Base-by-base conservation (phyloP, 1,284 basidiomycete species). In the Ustilago curta region DNA sequence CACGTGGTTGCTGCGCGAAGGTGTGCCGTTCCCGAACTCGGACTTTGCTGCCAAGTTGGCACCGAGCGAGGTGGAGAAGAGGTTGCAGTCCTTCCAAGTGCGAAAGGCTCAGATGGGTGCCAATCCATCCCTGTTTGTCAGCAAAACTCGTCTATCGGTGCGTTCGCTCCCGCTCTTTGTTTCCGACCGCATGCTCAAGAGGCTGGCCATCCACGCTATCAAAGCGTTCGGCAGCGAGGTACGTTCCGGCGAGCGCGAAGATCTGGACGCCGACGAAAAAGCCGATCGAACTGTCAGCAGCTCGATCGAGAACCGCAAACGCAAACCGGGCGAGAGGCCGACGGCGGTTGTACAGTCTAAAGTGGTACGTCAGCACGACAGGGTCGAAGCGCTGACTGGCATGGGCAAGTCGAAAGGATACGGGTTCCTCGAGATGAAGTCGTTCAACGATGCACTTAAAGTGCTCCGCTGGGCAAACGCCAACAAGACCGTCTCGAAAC, bases 91-190 rank as follows among this genome's bases (percentile, higher is more conserved):
- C 12, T 84, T 84, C 65, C 69, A 69, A 21, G 65, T 80, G 11
- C 65, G 82, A 12, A 80, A 80, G 37, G 70, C 77, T 11, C 83
- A 84, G 65, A 71, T 84, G 91, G 61, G 87, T 89, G 11, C 88
- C 95, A 99, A 99, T 85, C 95, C 97, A 0, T 92, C 93, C 0
- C 88, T 99, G 4, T 99, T 92, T 86, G 92, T 99, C 77, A 96
- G 94, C 39, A 92, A 92, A 84, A 98, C 94, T 0, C 93, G 97
- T 70, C 89, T 99, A 32, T 94, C 93, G 59, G 89, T 99, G 56
- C 92, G 96, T 5, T 94, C 97, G 83, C 89, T 99, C 21, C 96
- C 96, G 0, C 87, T 93, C 0, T 97, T 92, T 83, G 94, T 91
- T 3, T 93, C 93, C 0, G 95, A 99, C 82, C 91, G 92, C 53